Evolutionary conservation across 768 basidiomycete genomes (phyloP).

Genomic region (Psilocybe sp.): DNA sequence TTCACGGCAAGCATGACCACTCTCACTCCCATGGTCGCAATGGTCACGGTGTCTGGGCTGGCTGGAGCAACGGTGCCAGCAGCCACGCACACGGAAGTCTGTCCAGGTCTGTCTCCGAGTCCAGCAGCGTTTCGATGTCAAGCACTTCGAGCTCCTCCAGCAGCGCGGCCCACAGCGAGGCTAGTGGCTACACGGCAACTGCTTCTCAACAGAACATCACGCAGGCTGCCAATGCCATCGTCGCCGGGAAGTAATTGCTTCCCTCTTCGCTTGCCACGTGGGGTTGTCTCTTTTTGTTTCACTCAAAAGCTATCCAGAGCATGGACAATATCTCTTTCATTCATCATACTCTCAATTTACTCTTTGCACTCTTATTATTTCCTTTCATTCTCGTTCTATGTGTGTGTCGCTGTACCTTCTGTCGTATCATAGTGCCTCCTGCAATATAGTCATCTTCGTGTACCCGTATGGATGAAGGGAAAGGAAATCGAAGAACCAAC

Average conservation of each 20-base stretch:
- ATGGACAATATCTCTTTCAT: too few species aligned
- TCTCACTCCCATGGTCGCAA: not conserved
- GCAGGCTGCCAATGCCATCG: not conserved
- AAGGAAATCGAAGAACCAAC: too few species aligned
- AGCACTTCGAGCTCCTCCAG: not conserved
- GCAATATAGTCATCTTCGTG: too few species aligned
- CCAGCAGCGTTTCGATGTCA: constrained; percentile 5
- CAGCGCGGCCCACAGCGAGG: not conserved
- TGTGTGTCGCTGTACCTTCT: too few species aligned
- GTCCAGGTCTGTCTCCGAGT: constrained; percentile 2
- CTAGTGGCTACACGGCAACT: not conserved
- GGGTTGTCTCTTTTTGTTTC: not conserved
- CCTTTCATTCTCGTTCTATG: too few species aligned
- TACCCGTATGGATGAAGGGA: too few species aligned
- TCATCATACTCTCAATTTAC: too few species aligned
- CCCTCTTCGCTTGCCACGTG: not conserved
- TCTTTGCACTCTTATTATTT: too few species aligned
- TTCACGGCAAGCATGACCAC: not conserved
- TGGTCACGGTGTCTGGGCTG: not conserved
- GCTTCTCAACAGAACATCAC: not conserved
- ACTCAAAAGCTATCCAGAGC: not conserved
- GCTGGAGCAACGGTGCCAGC: not conserved
- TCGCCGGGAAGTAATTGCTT: not conserved
- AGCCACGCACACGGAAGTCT: not conserved
- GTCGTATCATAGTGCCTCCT: too few species aligned